Evolutionary conservation across 1,139 yeast genomes (phyloP), one percentile per base, ranked within the genome.

Genomic region (Lodderomyces elongisporus): DNA sequence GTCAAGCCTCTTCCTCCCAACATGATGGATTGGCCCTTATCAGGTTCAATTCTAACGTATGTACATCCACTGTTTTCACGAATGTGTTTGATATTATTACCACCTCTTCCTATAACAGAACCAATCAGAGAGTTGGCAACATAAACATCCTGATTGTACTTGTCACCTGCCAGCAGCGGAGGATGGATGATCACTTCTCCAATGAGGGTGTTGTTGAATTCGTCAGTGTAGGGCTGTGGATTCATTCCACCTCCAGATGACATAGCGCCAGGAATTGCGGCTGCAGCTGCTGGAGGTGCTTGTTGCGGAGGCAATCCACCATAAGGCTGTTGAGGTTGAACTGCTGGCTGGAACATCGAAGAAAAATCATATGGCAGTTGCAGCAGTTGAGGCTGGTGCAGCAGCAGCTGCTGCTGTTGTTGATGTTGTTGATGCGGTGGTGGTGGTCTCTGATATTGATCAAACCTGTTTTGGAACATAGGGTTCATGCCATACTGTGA

Each of bases 21-120:
- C 66, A 67, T 58, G 39, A 67, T 58, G 3, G 70, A 60, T 46
- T 66, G 72, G 35, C 66, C 66, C 43, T 54, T 62, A 46, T 68
- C 74, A 2, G 74, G 73, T 43, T 74, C 81, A 34, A 87, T 80
- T 45, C 78, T 76, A 17, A 87, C 85, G 37, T 81, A 79, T 26
- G 87, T 74, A 32, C 75, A 69, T 2, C 94, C 91, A 28, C 91
- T 78, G 31, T 77, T 68, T 42, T 79, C 82, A 45, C 94, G 74
- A 30, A 87, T 80, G 42, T 83, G 87, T 49, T 80, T 84, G 39
- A 87, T 82, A 48, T 80, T 84, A 49, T 79, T 77, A 17, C 96
- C 96, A 25, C 87, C 87, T 57, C 80, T 84, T 5, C 96, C 96
- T 44, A 87, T 87, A 14, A 87, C 82, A 25, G 85, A 77, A 0